Conservation (phyloP, 306 rosid genomes). For the Vigna hirtella region DNA sequence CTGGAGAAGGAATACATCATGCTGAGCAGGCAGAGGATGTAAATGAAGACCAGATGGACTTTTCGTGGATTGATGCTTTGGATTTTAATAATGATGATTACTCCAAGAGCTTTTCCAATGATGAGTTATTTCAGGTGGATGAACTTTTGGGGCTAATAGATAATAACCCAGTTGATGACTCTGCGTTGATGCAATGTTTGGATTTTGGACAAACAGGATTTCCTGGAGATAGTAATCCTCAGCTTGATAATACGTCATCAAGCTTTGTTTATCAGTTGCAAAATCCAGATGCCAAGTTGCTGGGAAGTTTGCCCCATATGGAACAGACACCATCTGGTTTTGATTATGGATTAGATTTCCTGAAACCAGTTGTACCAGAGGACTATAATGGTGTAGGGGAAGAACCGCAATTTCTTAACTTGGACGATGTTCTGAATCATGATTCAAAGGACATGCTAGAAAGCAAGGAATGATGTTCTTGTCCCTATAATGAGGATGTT, state of each 20-base stretch:
- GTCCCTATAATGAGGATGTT: background rate
- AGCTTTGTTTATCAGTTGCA: slow-evolving; percentile 56
- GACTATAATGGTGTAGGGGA: slow-evolving; percentile 41
- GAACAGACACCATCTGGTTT: slow-evolving; percentile 53
- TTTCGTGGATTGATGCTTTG: slow-evolving; percentile 41
- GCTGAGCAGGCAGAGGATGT: slow-evolving; percentile 29
- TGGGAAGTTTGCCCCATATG: slow-evolving; percentile 70
- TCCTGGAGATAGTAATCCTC: slow-evolving; percentile 22
- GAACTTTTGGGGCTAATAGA: slow-evolving; percentile 62
- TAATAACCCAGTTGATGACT: slow-evolving; percentile 38
- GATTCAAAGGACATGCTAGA: slow-evolving; percentile 31
- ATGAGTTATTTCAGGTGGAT: slow-evolving; percentile 74
- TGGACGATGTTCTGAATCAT: slow-evolving; percentile 40
- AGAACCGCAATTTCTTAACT: slow-evolving; percentile 48
- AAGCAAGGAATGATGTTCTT: background rate
- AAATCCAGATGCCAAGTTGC: slow-evolving; percentile 72
- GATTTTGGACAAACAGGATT: slow-evolving; percentile 39
- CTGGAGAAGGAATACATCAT: slow-evolving; percentile 16
- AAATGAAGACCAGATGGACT: slow-evolving; percentile 42
- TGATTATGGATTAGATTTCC: slow-evolving; percentile 68
- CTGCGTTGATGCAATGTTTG: slow-evolving; percentile 43
- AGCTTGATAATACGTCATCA: slow-evolving; percentile 49
- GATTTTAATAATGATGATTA: slow-evolving; percentile 37
- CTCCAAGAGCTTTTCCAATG: slow-evolving; percentile 48
- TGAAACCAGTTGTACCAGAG: slow-evolving; percentile 58